Conservation (phyloP, 2,329 filamentous ascomycete genomes). For the Rutstroemia sp. region DNA sequence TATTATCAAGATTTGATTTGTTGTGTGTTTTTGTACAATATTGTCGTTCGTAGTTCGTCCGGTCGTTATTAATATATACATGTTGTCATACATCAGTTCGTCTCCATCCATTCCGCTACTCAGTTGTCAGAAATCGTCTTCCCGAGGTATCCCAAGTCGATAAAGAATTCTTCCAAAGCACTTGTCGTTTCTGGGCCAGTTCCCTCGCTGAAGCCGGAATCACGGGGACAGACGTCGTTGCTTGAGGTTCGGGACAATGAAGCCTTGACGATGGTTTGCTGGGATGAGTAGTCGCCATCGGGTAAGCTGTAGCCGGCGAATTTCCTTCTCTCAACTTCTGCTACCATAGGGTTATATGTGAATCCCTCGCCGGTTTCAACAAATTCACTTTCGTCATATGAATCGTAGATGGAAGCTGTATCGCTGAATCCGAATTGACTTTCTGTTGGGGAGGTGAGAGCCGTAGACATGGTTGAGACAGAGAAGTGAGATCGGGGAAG, state of each 20-base stretch:
- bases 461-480: slow-evolving; percentile 23
- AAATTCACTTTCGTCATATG: slow-evolving; percentile 20
- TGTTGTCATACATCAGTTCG: not conserved
- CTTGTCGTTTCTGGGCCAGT: slow-evolving; percentile 10
- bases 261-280: slow-evolving; percentile 16
- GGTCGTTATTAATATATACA: not conserved
- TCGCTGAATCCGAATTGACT: slow-evolving; percentile 22
- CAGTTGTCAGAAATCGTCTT: slow-evolving; percentile 32
- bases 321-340: slow-evolving; percentile 7
- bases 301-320: slow-evolving; percentile 23
- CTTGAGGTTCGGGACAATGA: slow-evolving; percentile 6
- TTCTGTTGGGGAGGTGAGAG: slow-evolving; percentile 20
- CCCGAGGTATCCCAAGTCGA: slow-evolving; percentile 43
- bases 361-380: slow-evolving; percentile 23
- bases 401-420: slow-evolving; percentile 15
- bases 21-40: not conserved
- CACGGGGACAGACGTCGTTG: slow-evolving; percentile 10
- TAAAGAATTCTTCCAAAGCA: slow-evolving; percentile 40
- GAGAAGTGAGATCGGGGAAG: slow-evolving; percentile 27
- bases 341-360: slow-evolving; percentile 15
- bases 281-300: slow-evolving; percentile 15
- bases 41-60: not conserved
- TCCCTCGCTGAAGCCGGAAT: not conserved
- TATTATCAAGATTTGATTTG: not conserved
- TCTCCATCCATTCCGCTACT: not conserved